A percentile compares a stretch with the other conserved stretches of the same genome.
These are phyloP conservation scores for Backusella australiensis DNA, from an alignment of 192 early-diverging fungal species.

Conservation along the genomic window DNA sequence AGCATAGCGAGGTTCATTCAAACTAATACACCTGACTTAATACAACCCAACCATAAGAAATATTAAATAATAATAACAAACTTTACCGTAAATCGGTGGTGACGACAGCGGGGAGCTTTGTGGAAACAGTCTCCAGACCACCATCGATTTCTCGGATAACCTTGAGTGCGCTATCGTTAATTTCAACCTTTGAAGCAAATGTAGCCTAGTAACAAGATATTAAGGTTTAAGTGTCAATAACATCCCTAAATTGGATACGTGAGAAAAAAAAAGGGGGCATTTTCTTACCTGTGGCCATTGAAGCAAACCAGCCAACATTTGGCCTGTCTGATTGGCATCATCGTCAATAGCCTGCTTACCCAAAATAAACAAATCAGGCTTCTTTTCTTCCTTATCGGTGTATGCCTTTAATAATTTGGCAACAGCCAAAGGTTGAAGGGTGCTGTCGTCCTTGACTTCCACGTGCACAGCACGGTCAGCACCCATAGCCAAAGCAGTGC, in stretches of 20 bases:
- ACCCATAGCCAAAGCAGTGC: conserved; percentile 98
- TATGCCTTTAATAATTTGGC: conserved; percentile 93
- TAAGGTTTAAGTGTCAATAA: neutral
- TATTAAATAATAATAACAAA: neutral
- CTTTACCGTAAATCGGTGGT: conserved; percentile 89
- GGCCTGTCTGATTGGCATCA: conserved; percentile 94
- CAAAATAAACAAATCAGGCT: conserved; percentile 91
- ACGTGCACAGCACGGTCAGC: conserved; percentile 95
- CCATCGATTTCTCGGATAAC: conserved; percentile 98
- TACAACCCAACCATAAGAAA: neutral
- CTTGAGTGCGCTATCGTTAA: conserved; percentile 63
- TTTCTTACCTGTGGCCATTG: conserved; percentile 85
- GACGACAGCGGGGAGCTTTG: conserved; percentile 87
- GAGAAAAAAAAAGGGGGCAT: neutral
- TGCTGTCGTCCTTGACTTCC: conserved; percentile 68
- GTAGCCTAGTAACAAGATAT: conserved; percentile 64
- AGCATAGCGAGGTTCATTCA: conserved; percentile 96
- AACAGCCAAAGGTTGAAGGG: conserved; percentile 85
- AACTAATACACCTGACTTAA: conserved; percentile 33
- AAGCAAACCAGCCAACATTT: conserved; percentile 97
- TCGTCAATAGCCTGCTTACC: conserved; percentile 99
- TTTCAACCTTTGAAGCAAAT: conserved; percentile 94
- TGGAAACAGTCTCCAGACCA: conserved; percentile 87
- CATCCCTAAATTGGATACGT: conserved; percentile 6
- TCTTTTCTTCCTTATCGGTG: conserved; percentile 71